These are phyloP conservation scores for Daldinia bambusicola DNA, from an alignment of 495 filamentous ascomycete species.

Conservation along the genomic window DNA sequence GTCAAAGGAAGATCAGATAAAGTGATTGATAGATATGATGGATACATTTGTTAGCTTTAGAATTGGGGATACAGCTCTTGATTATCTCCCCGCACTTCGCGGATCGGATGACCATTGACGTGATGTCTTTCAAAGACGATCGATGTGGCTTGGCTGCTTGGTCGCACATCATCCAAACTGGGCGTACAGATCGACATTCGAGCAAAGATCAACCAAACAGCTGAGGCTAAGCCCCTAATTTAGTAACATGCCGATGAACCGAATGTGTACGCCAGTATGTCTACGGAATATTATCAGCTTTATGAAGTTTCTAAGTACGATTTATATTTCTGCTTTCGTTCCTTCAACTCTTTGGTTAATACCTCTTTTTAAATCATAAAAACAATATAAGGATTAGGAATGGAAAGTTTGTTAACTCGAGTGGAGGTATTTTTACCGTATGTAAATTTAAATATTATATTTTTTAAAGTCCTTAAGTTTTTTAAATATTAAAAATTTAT, in stretches of 20 bases:
- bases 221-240: not conserved
- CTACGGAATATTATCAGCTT: no score
- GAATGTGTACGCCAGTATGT: no score
- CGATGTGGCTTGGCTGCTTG: constrained; percentile 26
- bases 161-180: constrained; percentile 13
- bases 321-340: no score
- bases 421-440: no score
- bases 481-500: no score
- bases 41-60: not conserved
- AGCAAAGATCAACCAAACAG: not conserved
- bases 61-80: not conserved
- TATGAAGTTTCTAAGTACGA: no score
- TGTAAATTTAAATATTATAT: no score
- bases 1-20: constrained; percentile 26
- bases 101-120: constrained; percentile 1
- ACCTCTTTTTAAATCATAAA: no score
- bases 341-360: no score
- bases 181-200: constrained; percentile 12
- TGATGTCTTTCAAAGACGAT: constrained; percentile 19
- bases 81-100: constrained; percentile 25
- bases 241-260: not conserved
- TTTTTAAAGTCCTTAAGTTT: no score
- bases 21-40: constrained; percentile 10
- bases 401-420: no score
- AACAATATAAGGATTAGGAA: no score